Evolutionary conservation across 352 stramenopile species (phyloP).

Genomic region (Pythium aquatile): DNA sequence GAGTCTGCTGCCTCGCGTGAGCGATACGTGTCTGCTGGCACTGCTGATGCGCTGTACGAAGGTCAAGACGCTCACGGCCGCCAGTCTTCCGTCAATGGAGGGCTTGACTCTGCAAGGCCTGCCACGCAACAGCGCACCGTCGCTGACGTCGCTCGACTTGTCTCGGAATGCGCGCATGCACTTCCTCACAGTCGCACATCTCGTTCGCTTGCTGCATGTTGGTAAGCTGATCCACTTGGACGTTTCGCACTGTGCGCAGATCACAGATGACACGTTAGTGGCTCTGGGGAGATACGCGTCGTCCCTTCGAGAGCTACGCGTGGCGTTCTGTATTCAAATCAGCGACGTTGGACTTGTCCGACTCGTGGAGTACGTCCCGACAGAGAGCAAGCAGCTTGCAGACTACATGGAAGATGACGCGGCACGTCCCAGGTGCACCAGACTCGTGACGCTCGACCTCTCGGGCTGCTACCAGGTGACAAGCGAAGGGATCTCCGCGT

Average conservation of each 20-base stretch:
- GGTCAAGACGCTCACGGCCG: conserved; percentile 21
- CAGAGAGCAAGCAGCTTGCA: conserved; percentile 24
- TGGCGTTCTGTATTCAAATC: conserved; percentile 55
- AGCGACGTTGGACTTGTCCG: conserved; percentile 50
- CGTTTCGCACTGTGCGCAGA: conserved; percentile 47
- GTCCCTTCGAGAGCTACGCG: conserved; percentile 36
- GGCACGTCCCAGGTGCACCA: conserved; percentile 32
- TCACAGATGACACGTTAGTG: conserved; percentile 55
- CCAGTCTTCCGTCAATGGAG: conserved; percentile 47
- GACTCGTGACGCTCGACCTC: conserved; percentile 52
- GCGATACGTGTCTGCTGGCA: conserved; percentile 55
- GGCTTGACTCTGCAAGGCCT: conserved; percentile 59
- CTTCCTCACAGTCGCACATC: conserved; percentile 36
- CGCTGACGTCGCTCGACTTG: conserved; percentile 38
- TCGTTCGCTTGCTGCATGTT: conserved; percentile 39
- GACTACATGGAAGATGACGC: conserved; percentile 32
- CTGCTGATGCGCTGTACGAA: conserved; percentile 48
- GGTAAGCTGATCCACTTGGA: conserved; percentile 42
- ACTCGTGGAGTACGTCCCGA: conserved; percentile 40
- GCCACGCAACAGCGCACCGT: conserved; percentile 22
- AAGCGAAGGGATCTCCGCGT: conserved; percentile 34
- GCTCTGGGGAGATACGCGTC: conserved; percentile 44
- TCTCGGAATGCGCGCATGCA: conserved; percentile 38
- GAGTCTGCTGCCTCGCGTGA: conserved; percentile 51
- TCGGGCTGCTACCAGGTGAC: conserved; percentile 70